Conservation (phyloP, 1,284 basidiomycete species). For the Naganishia cerealis region DNA sequence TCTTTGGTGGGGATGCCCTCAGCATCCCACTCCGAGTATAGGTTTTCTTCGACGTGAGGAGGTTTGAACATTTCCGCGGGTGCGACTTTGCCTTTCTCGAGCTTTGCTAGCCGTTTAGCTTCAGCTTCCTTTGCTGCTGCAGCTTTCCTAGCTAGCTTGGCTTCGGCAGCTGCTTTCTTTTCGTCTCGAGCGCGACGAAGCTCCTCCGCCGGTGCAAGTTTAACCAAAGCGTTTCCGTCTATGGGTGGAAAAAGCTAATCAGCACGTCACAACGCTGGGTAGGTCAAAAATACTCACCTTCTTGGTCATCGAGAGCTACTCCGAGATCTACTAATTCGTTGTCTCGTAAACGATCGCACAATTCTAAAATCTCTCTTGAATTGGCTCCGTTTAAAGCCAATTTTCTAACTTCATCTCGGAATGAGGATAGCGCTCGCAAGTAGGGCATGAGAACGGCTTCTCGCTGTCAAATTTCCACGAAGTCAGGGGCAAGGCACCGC, state of each 20-base stretch:
- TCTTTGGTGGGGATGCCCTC: slow-evolving; percentile 81
- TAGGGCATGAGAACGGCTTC: slow-evolving; percentile 89
- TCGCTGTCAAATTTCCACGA: slow-evolving; percentile 57
- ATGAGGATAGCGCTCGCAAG: slow-evolving; percentile 77
- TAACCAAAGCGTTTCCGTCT: slow-evolving; percentile 94
- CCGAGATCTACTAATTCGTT: slow-evolving; percentile 86
- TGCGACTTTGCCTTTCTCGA: slow-evolving; percentile 77
- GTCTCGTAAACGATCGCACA: slow-evolving; percentile 88
- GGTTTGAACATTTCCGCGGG: slow-evolving; percentile 82
- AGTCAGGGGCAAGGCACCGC: neutral
- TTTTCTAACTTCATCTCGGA: slow-evolving; percentile 84
- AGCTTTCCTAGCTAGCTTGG: slow-evolving; percentile 79
- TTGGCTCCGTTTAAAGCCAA: slow-evolving; percentile 72
- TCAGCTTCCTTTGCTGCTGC: slow-evolving; percentile 70
- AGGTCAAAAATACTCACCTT: slow-evolving; percentile 60
- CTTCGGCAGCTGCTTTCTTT: slow-evolving; percentile 73
- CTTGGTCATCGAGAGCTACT: slow-evolving; percentile 93
- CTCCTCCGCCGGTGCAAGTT: slow-evolving; percentile 80
- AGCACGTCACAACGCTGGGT: neutral
- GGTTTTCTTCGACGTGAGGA: slow-evolving; percentile 68
- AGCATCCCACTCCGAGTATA: slow-evolving; percentile 78
- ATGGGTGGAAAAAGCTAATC: slow-evolving; percentile 9
- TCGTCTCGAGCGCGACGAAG: slow-evolving; percentile 83
- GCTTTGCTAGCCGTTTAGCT: slow-evolving; percentile 69
- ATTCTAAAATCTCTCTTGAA: slow-evolving; percentile 68